A percentile compares a stretch with the other conserved stretches of the same genome.
Evolutionary conservation across 2,329 filamentous ascomycete species (phyloP).

Genomic region (Aquanectria penicillioides): DNA sequence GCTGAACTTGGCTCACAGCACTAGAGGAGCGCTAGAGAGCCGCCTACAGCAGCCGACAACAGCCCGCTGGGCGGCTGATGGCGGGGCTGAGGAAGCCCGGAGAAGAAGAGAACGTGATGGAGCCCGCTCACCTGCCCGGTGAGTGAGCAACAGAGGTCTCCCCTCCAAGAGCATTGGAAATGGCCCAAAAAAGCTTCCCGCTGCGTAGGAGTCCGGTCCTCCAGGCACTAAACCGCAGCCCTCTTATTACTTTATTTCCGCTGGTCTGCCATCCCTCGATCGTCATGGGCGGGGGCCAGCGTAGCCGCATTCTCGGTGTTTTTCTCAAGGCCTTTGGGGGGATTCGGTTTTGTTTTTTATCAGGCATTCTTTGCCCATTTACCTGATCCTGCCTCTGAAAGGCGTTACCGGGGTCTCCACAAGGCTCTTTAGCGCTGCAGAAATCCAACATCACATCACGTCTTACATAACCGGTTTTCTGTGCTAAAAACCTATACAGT

Average conservation of each 20-base stretch:
- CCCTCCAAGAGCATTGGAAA: no score
- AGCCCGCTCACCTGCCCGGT: slow-evolving; percentile 25
- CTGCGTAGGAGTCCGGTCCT: no score
- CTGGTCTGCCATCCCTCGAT: no score
- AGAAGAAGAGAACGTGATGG: slow-evolving; percentile 8
- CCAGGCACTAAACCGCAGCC: no score
- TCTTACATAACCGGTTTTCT: slow-evolving; percentile 20
- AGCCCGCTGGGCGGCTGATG: slow-evolving; percentile 20
- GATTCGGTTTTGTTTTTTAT: neutral
- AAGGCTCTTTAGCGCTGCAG: slow-evolving; percentile 11
- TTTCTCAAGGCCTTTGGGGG: no score
- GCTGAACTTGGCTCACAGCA: neutral
- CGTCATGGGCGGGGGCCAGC: no score
- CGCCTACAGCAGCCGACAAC: slow-evolving; percentile 1
- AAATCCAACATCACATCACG: slow-evolving; percentile 4
- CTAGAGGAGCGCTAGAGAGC: slow-evolving; percentile 1
- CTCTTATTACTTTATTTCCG: no score
- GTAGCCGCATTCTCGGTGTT: no score
- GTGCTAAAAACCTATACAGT: slow-evolving; percentile 8
- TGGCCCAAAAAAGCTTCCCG: no score
- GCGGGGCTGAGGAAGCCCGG: slow-evolving; percentile 31
- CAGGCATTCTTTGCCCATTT: neutral
- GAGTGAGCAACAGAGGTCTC: slow-evolving; percentile 17
- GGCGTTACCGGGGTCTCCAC: slow-evolving; percentile 6
- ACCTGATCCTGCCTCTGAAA: neutral